These are phyloP conservation scores for Helichrysum umbraculigerum DNA, from an alignment of 129 eudicot genomes.

Conservation along the genomic window DNA sequence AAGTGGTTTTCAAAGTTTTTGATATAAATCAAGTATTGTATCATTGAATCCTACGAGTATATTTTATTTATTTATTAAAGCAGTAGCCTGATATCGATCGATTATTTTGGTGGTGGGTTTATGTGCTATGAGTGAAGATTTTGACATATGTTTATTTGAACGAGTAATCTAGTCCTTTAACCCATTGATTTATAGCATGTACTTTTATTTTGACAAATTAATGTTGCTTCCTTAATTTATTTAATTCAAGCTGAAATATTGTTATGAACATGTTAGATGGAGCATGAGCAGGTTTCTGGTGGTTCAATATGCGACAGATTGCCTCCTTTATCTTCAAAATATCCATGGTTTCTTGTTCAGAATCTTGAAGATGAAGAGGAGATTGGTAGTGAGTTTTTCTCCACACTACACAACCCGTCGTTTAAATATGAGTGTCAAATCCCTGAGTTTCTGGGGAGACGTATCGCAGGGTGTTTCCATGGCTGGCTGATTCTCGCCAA, in stretches of 20 bases:
- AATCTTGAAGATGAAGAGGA: not conserved
- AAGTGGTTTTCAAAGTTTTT: too few species aligned
- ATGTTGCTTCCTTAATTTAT: too few species aligned
- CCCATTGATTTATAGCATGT: too few species aligned
- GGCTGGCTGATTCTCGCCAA: not conserved
- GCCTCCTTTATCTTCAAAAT: not conserved
- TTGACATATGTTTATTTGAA: too few species aligned
- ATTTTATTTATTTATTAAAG: too few species aligned
- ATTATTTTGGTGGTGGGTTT: too few species aligned
- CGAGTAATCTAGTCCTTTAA: too few species aligned
- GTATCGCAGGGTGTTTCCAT: not conserved
- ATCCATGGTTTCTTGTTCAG: not conserved
- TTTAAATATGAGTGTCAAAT: not conserved
- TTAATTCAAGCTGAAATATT: not conserved
- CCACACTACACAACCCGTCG: not conserved
- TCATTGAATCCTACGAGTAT: too few species aligned
- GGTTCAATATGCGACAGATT: not conserved
- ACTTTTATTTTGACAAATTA: too few species aligned
- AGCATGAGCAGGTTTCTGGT: not conserved
- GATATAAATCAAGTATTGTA: too few species aligned
- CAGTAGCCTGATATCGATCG: too few species aligned
- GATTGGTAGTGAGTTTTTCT: not conserved
- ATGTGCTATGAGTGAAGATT: too few species aligned
- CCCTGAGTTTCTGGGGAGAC: not conserved
- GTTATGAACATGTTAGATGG: not conserved